Percentiles rank a stretch among this genome's conserved stretches.
Evolutionary conservation across 2,329 filamentous ascomycete genomes (phyloP).

Genomic region (Fonsecaea pedrosoi): DNA sequence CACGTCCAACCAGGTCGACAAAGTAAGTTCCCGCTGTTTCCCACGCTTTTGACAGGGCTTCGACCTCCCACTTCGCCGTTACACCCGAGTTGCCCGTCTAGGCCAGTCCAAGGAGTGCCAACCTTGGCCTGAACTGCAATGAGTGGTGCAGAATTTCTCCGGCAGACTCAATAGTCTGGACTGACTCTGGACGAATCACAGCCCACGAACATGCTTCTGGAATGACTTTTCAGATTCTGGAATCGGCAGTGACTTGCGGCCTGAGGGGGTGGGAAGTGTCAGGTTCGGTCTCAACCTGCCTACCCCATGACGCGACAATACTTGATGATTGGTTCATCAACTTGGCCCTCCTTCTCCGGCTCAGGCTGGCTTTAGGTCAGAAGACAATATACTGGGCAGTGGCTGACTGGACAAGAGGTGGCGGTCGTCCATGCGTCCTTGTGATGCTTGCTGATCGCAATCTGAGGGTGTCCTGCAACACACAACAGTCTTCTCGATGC

Average conservation of each 20-base stretch:
- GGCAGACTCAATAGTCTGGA: slow-evolving; percentile 6
- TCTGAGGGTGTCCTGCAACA: neutral
- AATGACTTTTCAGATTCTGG: slow-evolving; percentile 20
- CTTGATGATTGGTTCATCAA: slow-evolving; percentile 13
- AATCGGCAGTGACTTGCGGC: neutral
- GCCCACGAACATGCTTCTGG: slow-evolving; percentile 35
- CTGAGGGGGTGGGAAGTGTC: slow-evolving; percentile 2
- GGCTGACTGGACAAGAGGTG: slow-evolving; percentile 19
- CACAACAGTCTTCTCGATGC: neutral
- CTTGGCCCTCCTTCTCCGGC: neutral
- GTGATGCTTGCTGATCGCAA: slow-evolving; percentile 9
- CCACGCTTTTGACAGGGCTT: slow-evolving; percentile 8
- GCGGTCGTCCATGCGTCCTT: slow-evolving; percentile 4
- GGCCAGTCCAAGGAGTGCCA: neutral
- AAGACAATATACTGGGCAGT: slow-evolving; percentile 7
- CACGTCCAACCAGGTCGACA: neutral
- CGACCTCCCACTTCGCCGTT: neutral
- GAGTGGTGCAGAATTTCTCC: slow-evolving; percentile 26
- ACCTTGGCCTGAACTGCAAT: neutral
- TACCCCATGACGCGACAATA: neutral
- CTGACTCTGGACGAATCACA: slow-evolving; percentile 23
- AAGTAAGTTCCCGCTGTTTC: neutral
- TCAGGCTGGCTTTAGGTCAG: slow-evolving; percentile 3
- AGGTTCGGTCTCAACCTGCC: neutral
- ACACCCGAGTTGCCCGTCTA: slow-evolving; percentile 2